These are phyloP conservation scores for Apophysomyces variabilis DNA, from an alignment of 371 early-diverging fungal genomes.

Conservation along the genomic window DNA sequence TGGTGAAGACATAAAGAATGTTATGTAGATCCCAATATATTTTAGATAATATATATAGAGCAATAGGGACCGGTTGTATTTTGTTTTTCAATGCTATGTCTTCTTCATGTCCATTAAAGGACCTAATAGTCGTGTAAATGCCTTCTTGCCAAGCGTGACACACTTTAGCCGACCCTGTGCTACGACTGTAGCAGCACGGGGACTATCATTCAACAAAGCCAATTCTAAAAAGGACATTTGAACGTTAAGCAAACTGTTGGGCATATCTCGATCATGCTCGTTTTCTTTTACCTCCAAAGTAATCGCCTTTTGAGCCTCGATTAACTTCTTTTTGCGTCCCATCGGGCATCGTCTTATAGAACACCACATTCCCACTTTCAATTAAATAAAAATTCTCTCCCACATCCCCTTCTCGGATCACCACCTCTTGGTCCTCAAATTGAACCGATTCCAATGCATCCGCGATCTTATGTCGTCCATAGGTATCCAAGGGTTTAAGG, in stretches of 20 bases:
- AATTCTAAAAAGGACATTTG: slow-evolving; percentile 63
- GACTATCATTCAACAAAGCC: slow-evolving; percentile 88
- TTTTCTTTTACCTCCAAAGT: slow-evolving; percentile 83
- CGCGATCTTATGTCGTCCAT: slow-evolving; percentile 82
- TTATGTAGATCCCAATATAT: too few species aligned
- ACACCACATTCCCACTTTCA: slow-evolving; percentile 86
- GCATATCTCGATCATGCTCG: neutral
- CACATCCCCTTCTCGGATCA: slow-evolving; percentile 74
- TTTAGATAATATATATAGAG: too few species aligned
- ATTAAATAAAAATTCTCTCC: slow-evolving; percentile 75
- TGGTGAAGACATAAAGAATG: too few species aligned
- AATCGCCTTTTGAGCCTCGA: slow-evolving; percentile 84
- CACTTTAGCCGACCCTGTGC: slow-evolving; percentile 92
- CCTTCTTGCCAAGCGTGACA: slow-evolving; percentile 89
- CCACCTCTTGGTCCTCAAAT: slow-evolving; percentile 68
- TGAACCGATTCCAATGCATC: slow-evolving; percentile 78
- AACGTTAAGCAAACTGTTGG: neutral
- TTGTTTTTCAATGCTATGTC: neutral
- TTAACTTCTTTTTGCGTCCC: slow-evolving; percentile 80
- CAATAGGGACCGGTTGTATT: too few species aligned
- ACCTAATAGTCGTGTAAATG: slow-evolving; percentile 92
- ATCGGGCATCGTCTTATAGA: slow-evolving; percentile 42
- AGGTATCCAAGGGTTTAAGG: slow-evolving; percentile 63
- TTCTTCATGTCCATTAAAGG: slow-evolving; percentile 83
- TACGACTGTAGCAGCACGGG: slow-evolving; percentile 89